Conservation (phyloP, 495 filamentous ascomycete species). For the Aspergillus nidulans region DNA sequence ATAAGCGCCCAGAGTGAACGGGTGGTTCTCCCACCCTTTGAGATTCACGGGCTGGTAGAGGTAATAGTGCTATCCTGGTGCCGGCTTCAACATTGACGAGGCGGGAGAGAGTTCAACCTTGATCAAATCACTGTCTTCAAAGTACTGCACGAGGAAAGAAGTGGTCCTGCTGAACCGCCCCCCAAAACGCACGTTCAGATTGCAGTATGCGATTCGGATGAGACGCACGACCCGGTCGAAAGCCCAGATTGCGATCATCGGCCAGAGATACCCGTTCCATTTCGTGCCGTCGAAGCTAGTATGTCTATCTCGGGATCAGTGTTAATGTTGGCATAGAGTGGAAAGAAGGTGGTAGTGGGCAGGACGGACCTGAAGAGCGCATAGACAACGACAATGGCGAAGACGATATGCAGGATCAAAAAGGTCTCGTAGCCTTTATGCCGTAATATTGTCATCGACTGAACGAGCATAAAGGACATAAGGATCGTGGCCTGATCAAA, state of each 20-base stretch:
- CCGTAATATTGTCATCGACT: slow-evolving; percentile 35
- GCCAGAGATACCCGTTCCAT: slow-evolving; percentile 38
- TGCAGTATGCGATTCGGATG: slow-evolving; percentile 36
- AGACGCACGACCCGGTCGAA: slow-evolving; percentile 39
- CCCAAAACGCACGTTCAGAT: slow-evolving; percentile 14
- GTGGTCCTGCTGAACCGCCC: slow-evolving; percentile 9
- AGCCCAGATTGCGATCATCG: slow-evolving; percentile 37
- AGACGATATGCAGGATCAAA: slow-evolving; percentile 38
- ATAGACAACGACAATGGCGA: slow-evolving; percentile 33
- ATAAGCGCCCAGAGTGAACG: slow-evolving; percentile 43
- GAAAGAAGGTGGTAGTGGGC: neutral
- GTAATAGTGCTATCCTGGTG: slow-evolving; percentile 41
- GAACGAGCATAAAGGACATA: slow-evolving; percentile 34
- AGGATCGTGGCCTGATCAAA: slow-evolving; percentile 39
- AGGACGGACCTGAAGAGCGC: slow-evolving; percentile 34
- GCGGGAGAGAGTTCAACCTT: slow-evolving; percentile 28
- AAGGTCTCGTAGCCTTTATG: slow-evolving; percentile 42
- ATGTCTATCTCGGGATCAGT: slow-evolving; percentile 22
- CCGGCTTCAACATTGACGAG: slow-evolving; percentile 23
- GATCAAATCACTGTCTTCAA: slow-evolving; percentile 34
- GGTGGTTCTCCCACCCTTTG: slow-evolving; percentile 46
- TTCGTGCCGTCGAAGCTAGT: slow-evolving; percentile 28
- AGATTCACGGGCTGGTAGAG: slow-evolving; percentile 35
- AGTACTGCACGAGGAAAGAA: slow-evolving; percentile 25
- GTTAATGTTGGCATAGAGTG: neutral